These are phyloP conservation scores for Chrysopogon serrulatus DNA, from an alignment of 176 grass and related monocot genomes.

Conservation along the genomic window DNA sequence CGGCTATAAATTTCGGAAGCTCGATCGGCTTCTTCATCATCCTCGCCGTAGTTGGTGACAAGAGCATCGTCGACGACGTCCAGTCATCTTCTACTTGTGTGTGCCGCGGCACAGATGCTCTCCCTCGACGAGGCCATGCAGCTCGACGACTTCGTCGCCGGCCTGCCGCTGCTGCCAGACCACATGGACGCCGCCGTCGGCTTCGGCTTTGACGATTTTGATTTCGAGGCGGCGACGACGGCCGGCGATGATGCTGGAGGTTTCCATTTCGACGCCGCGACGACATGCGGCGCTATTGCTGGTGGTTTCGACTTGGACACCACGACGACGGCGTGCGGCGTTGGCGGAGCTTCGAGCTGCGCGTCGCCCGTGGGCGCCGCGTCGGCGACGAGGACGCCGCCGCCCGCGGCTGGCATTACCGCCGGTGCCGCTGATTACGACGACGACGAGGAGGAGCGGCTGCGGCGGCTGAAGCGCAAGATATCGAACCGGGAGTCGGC, in stretches of 20 bases:
- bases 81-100: neutral
- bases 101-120: neutral
- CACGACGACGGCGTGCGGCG: neutral
- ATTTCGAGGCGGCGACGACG: neutral
- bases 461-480: slow-evolving; percentile 28
- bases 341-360: neutral
- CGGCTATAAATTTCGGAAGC: neutral
- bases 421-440: neutral
- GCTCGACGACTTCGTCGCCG: slow-evolving; percentile 24
- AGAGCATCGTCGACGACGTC: neutral
- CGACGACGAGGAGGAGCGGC: neutral
- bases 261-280: neutral
- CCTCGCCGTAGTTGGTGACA: neutral
- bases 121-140: slow-evolving; percentile 30
- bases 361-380: neutral
- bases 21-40: neutral
- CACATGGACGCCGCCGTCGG: slow-evolving; percentile 5
- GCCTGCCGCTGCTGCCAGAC: neutral
- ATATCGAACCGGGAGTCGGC: slow-evolving; percentile 72
- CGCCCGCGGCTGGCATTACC: neutral
- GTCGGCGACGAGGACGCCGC: neutral
- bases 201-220: neutral
- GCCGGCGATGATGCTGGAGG: neutral
- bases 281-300: neutral
- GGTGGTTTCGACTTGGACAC: neutral